Evolutionary conservation across 352 stramenopile genomes (phyloP).

Genomic region (Phytophthora citricola): DNA sequence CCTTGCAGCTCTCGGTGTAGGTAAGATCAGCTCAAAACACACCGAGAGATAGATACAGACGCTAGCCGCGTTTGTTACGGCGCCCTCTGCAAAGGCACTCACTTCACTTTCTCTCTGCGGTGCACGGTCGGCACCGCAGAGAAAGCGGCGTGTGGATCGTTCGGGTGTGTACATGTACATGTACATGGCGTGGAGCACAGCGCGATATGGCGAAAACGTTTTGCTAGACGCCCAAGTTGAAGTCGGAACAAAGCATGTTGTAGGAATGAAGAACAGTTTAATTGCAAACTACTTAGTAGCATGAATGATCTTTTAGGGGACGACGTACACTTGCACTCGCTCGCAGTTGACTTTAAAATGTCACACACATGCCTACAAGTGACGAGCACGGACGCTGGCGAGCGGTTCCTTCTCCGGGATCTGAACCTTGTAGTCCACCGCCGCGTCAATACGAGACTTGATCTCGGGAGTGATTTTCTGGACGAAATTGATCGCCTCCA

Average conservation of each 20-base stretch:
- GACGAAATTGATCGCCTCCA: constrained; percentile 46
- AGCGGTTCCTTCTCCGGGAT: constrained; percentile 33
- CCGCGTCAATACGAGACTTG: constrained; percentile 61
- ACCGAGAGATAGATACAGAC: constrained; percentile 10
- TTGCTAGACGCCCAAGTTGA: constrained; percentile 19
- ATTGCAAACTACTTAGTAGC: no score
- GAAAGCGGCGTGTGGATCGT: neutral
- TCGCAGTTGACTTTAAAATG: neutral
- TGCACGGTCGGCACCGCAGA: neutral
- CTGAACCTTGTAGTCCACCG: constrained; percentile 41
- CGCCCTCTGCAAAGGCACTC: constrained; percentile 5
- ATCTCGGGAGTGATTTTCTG: constrained; percentile 59
- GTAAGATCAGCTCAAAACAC: neutral
- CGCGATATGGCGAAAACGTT: constrained; percentile 7
- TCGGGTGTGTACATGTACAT: neutral
- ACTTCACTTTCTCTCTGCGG: neutral
- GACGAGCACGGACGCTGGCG: constrained; percentile 15
- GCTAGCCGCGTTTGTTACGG: neutral
- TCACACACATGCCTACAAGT: constrained; percentile 17
- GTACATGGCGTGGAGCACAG: neutral
- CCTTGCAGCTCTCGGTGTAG: constrained; percentile 9
- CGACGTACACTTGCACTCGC: no score
- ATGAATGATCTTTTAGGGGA: no score
- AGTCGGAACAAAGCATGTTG: constrained; percentile 2
- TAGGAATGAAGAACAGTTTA: no score